phyloP scores from a whole-genome alignment of 768 basidiomycete genomes.

The Leccinum broughii region DNA sequence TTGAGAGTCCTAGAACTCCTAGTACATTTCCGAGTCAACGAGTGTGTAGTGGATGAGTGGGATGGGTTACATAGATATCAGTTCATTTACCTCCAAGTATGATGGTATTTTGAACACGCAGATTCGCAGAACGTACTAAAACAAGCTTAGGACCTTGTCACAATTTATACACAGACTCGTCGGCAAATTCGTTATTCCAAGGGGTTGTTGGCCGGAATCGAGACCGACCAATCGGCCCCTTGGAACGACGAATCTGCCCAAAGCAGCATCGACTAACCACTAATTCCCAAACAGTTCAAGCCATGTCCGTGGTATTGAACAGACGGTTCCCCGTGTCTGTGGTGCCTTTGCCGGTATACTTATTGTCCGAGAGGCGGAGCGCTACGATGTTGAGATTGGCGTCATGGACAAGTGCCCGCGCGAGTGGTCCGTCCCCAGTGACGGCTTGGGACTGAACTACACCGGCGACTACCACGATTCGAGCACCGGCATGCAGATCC shows the following conservation, averaged over 20 bases:
- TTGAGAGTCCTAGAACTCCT: too few relatives aligned
- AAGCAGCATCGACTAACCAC: neutral
- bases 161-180: too few relatives aligned
- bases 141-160: too few relatives aligned
- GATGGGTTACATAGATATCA: too few relatives aligned
- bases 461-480: slow-evolving; percentile 17
- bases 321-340: slow-evolving; percentile 17
- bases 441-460: slow-evolving; percentile 15
- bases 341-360: slow-evolving; percentile 17
- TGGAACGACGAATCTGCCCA: too few relatives aligned
- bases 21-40: too few relatives aligned
- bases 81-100: too few relatives aligned
- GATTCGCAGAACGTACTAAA: too few relatives aligned
- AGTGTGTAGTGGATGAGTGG: too few relatives aligned
- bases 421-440: slow-evolving; percentile 14
- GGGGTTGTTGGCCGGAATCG: too few relatives aligned
- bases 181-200: too few relatives aligned
- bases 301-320: slow-evolving; percentile 13
- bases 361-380: slow-evolving; percentile 15
- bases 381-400: slow-evolving; percentile 14
- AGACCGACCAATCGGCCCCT: too few relatives aligned
- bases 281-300: slow-evolving; percentile 12
- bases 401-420: slow-evolving; percentile 15
- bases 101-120: neutral
- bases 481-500: slow-evolving; percentile 14